Evolutionary conservation across 148 eudicot genomes (phyloP), one percentile per base, ranked within the genome.

Genomic region (Cornus kousa): DNA sequence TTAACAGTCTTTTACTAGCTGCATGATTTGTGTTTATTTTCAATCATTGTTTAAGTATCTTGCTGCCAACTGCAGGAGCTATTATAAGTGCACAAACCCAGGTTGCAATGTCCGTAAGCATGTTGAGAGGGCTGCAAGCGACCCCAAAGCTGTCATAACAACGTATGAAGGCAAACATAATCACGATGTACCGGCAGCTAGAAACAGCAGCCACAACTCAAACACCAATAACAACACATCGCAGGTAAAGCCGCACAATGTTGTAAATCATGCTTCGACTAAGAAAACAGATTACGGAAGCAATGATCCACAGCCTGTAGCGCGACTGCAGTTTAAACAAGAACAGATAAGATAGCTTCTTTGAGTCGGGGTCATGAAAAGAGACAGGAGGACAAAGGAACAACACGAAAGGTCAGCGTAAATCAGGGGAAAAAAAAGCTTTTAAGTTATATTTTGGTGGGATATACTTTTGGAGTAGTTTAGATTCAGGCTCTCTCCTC

Each of bases 21-120:
- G 14, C 59, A 1, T 14, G 59, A 16, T 53, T 53, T 11, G 48
- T 43, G 62, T 13, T 17, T n/a, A 5, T 20, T 62, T 28, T 14
- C 16, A 6, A 22, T 67, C 46, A 10, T 79, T 22, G 16, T 16
- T 67, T 13, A 67, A 66, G 16, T 64, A 46, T 48, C 68, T 57
- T 43, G 17, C 19, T 72, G 70, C 68, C 70, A 66, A 78, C 43
- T 68, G 68, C 93, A 94, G 98, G 91, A 94, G 98, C 81, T 92
- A 94, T 67, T 94, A 94, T 79, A 94, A 92, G 81, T 94, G 98
- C 85, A 92, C 98, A 2, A 83, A 72, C 80, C 82, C 74, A 10
- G 97, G 95, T n/a, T 94, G 98, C 85, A 91, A 90, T 73, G 93
- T 92, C 37, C 92, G 98, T 31, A 94, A 92, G 87, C 97, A 94